A percentile compares a stretch with the other conserved stretches of the same genome.
Conservation (phyloP, 1,139 yeast genomes). For the Suhomyces kunorum region DNA sequence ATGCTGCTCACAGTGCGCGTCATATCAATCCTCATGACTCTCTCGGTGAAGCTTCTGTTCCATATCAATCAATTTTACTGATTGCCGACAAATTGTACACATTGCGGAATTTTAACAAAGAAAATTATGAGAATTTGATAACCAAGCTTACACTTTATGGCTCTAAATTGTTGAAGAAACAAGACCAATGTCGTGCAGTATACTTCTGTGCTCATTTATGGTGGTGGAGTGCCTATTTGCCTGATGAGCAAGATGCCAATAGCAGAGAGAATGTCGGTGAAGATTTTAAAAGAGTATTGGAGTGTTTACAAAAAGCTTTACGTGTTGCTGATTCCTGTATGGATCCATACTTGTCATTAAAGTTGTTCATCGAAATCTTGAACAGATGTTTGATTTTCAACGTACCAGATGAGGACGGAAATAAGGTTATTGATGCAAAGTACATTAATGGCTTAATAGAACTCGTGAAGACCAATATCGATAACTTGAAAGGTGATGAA, state of each 20-base stretch:
- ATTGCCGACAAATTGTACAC: constrained; percentile 65
- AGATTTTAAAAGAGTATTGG: constrained; percentile 48
- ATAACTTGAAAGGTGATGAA: constrained; percentile 45
- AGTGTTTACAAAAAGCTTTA: constrained; percentile 61
- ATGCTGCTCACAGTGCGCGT: constrained; percentile 18
- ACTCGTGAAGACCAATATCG: constrained; percentile 74
- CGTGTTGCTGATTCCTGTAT: constrained; percentile 92
- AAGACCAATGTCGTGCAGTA: constrained; percentile 92
- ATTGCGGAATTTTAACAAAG: constrained; percentile 57
- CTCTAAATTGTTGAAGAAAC: constrained; percentile 82
- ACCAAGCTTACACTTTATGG: constrained; percentile 87
- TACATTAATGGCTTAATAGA: constrained; percentile 87
- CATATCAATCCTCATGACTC: constrained; percentile 38
- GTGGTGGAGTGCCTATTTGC: constrained; percentile 74
- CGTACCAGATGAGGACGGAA: constrained; percentile 82
- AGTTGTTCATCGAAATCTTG: constrained; percentile 84
- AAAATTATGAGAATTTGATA: constrained; percentile 76
- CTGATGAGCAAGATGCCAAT: constrained; percentile 19
- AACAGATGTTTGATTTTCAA: constrained; percentile 83
- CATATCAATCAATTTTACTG: constrained; percentile 42
- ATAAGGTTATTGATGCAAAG: constrained; percentile 64
- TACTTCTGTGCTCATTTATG: constrained; percentile 87
- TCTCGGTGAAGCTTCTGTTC: constrained; percentile 39
- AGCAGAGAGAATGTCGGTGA: constrained; percentile 19
- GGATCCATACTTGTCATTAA: constrained; percentile 77